Evolutionary conservation across 495 filamentous ascomycete species (phyloP).

Genomic region (Elasticomyces elasticus): DNA sequence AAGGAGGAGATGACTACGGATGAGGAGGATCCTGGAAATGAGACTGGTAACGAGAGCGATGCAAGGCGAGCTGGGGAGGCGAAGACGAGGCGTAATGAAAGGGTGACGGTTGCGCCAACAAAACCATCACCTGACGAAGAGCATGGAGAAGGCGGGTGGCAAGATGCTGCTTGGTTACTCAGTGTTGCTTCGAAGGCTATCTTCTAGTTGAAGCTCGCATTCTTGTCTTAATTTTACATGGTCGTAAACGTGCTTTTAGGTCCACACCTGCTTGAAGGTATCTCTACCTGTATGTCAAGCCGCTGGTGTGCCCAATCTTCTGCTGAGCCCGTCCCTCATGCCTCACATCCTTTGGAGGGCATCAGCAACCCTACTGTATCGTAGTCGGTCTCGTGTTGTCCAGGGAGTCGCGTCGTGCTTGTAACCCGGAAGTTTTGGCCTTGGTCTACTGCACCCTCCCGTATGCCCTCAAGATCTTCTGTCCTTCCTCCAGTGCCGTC

Average conservation of each 20-base stretch:
- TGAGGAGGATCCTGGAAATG: slow-evolving; percentile 31
- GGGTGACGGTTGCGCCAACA: slow-evolving; percentile 9
- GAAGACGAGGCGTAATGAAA: slow-evolving; percentile 28
- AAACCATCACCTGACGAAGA: slow-evolving; percentile 18
- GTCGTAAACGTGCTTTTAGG: too few relatives aligned
- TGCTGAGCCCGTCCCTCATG: too few relatives aligned
- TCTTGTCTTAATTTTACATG: too few relatives aligned
- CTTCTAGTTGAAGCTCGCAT: slow-evolving; percentile 17
- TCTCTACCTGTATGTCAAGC: too few relatives aligned
- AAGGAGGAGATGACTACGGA: slow-evolving; percentile 45
- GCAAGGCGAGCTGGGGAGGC: slow-evolving; percentile 33
- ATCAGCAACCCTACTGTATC: too few relatives aligned
- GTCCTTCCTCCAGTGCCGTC: slow-evolving; percentile 22
- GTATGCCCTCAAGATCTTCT: slow-evolving; percentile 28
- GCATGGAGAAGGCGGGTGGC: slow-evolving; percentile 52
- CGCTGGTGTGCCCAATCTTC: too few relatives aligned
- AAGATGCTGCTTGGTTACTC: slow-evolving; percentile 77
- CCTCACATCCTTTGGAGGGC: too few relatives aligned
- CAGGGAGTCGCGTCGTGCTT: too few relatives aligned
- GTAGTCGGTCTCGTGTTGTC: too few relatives aligned
- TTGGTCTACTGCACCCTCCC: too few relatives aligned
- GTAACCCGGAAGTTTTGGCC: too few relatives aligned
- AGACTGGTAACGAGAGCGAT: slow-evolving; percentile 32
- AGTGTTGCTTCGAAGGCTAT: slow-evolving; percentile 60
- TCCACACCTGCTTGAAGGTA: too few relatives aligned